Evolutionary conservation across 192 early-diverging fungal genomes (phyloP), one percentile per base, ranked within the genome.

Genomic region (Jimgerdemannia flammicorona): DNA sequence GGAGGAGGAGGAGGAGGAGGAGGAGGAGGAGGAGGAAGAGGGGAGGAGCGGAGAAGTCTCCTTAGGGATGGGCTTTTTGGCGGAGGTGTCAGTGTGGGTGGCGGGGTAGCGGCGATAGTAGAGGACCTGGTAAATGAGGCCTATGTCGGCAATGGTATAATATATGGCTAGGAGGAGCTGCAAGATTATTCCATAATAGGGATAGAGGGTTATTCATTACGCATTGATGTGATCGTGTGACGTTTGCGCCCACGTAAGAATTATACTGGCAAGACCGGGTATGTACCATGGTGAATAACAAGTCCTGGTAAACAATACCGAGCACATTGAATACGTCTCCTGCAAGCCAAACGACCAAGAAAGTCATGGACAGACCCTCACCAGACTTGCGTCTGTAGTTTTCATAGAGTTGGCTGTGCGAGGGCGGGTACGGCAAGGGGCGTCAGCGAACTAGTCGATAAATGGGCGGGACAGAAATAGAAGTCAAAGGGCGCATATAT

Each of bases 351-450:
- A 93, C 88, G 42, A 89, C 74, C 70, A 93, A 82, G 79, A 94
- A 95, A 3, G 79, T 72, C 68, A 93, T 74, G 40, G 92, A 94
- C 10, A 96, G 78, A 18, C 91, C 91, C 69, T 92, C 91, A 49
- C 92, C 91, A 78, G 88, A 92, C 76, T 93, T 90, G 41, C 91
- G 85, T 77, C 80, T 78, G 84, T 94, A 94, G 83, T 94, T 96
- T 73, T 89, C 85, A 74, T 81, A 91, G 42, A 96, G 82, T 85
- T 96, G 93, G 18, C 90, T 91, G 71, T 8, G 65, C 14, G 73
- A 70, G 9, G n/a, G n/a, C n/a, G n/a, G n/a, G n/a, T n/a, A n/a
- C n/a, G n/a, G 64, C 44, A 43, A 43, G 18, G 29, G 29, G 29
- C 29, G 29, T 29, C 29, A 29, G 29, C 29, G 29, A 29, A 29